Percentiles rank a stretch among this genome's conserved stretches.
Conservation (phyloP, 2,329 filamentous ascomycete genomes). For the Xylariaceae sp. region DNA sequence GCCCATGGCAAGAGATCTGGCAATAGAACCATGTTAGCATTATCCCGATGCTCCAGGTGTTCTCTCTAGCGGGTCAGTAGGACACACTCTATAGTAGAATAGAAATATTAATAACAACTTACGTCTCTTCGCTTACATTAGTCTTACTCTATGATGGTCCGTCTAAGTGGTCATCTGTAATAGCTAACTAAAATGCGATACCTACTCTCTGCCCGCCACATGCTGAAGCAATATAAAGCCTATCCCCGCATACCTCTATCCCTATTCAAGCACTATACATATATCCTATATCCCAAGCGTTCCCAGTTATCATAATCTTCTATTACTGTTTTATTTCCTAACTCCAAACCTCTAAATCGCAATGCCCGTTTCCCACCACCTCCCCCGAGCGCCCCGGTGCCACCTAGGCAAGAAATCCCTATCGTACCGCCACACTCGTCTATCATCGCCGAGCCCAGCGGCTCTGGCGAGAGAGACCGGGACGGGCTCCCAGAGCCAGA, state of each 20-base stretch:
- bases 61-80: too few species aligned
- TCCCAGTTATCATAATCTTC: background rate
- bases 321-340: background rate
- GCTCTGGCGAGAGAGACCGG: conserved; percentile 73
- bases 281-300: background rate
- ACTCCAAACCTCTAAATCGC: conserved; percentile 38
- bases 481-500: conserved; percentile 86
- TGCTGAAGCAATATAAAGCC: too few species aligned
- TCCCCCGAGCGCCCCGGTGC: conserved; percentile 57
- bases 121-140: too few species aligned
- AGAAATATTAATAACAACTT: too few species aligned
- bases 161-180: too few species aligned
- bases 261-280: background rate
- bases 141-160: too few species aligned
- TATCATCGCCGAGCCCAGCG: conserved; percentile 43
- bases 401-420: conserved; percentile 58
- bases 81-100: too few species aligned
- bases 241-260: background rate
- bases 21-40: too few species aligned
- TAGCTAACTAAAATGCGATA: too few species aligned
- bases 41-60: too few species aligned
- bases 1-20: too few species aligned
- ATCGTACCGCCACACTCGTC: conserved; percentile 66
- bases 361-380: conserved; percentile 65
- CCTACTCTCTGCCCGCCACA: background rate